Evolutionary conservation across 2,329 filamentous ascomycete genomes (phyloP).

Genomic region (Penicillium janthinellum): DNA sequence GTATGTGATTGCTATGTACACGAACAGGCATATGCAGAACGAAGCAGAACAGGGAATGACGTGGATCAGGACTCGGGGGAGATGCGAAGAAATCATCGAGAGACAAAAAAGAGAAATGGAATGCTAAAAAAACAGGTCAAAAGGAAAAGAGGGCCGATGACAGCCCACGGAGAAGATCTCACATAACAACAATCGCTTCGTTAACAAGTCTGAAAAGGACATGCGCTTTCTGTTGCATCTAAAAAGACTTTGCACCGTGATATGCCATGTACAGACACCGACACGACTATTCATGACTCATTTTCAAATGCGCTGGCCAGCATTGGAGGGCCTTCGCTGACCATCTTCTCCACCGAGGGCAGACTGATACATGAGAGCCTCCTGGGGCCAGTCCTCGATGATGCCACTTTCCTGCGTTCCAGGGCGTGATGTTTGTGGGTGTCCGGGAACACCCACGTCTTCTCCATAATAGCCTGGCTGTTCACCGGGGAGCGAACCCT

Average conservation of each 20-base stretch:
- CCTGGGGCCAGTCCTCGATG: conserved; percentile 43
- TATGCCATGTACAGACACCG: conserved; percentile 12
- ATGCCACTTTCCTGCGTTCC: conserved; percentile 27
- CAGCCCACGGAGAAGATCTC: neutral
- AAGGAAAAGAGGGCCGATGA: neutral
- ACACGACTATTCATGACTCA: neutral
- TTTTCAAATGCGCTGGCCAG: conserved; percentile 17
- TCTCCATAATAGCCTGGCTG: conserved; percentile 28
- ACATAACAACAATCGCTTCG: conserved; percentile 2
- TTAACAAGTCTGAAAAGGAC: neutral
- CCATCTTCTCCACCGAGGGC: conserved; percentile 26
- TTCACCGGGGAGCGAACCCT: conserved; percentile 36
- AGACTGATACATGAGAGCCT: conserved; percentile 45
- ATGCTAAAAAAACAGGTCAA: neutral
- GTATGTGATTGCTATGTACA: conserved; percentile 18
- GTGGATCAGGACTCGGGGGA: conserved; percentile 9
- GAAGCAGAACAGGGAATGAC: neutral
- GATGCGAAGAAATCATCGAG: neutral
- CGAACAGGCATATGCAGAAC: conserved; percentile 5
- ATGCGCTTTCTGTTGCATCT: neutral
- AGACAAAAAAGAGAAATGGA: neutral
- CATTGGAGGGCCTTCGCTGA: conserved; percentile 32
- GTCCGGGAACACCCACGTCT: conserved; percentile 16
- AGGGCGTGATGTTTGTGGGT: conserved; percentile 20
- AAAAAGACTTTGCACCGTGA: neutral